Conservation (phyloP, 1,284 basidiomycete genomes). For the Boletellus deceptivus region DNA sequence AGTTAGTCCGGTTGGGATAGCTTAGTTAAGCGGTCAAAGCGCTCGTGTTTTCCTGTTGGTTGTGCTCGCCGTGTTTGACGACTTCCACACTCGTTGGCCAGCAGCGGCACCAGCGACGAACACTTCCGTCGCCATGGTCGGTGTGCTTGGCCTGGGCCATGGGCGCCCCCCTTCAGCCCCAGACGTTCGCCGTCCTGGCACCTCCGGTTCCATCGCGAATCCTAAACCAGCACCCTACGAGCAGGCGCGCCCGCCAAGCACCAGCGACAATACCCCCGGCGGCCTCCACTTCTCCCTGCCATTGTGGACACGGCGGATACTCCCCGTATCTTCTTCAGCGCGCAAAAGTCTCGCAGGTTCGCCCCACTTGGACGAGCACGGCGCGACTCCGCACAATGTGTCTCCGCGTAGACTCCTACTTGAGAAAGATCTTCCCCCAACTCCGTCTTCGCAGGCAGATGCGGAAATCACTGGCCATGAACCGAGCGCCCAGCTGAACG, state of each 20-base stretch:
- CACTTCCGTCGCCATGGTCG: conserved; percentile 35
- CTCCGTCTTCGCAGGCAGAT: conserved; percentile 36
- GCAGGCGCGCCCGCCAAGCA: conserved; percentile 3
- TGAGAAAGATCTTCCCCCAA: conserved; percentile 70
- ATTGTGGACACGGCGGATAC: conserved; percentile 57
- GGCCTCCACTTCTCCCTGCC: conserved; percentile 58
- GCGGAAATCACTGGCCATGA: neutral
- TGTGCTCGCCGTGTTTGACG: conserved; percentile 9
- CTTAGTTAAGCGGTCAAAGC: conserved; percentile 20
- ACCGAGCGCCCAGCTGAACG: conserved; percentile 4
- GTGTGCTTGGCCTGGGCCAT: conserved; percentile 34
- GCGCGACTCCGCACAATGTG: conserved; percentile 18
- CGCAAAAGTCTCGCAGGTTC: conserved; percentile 21
- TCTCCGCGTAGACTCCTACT: conserved; percentile 33
- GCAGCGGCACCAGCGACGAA: neutral
- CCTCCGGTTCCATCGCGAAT: conserved; percentile 9
- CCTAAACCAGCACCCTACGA: conserved; percentile 5
- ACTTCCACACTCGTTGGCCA: neutral
- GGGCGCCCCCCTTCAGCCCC: conserved; percentile 18
- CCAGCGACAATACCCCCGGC: neutral
- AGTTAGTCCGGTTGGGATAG: neutral
- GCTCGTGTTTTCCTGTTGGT: neutral
- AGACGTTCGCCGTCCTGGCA: conserved; percentile 16
- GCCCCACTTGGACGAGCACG: conserved; percentile 31
- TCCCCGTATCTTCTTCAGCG: conserved; percentile 30